Base-by-base conservation (phyloP, 176 grass and related monocot genomes). In the Guadua angustifolia region DNA sequence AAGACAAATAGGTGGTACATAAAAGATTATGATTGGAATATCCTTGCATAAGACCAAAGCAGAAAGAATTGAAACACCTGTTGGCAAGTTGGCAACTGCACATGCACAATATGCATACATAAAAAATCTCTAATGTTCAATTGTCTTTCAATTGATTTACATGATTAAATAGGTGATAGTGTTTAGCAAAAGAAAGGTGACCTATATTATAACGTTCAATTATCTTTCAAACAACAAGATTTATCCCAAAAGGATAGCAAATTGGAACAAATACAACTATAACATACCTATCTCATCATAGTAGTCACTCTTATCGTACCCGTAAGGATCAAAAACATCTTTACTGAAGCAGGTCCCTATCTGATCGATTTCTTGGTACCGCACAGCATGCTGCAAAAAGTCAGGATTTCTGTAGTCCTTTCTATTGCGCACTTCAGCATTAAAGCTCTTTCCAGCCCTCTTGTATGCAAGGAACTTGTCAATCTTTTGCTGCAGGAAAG, bases 301-400 rank as follows among this genome's bases (percentile, higher is more conserved):
- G 75, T 90, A 99, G 78, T 99, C 96, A 5, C 88, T 92, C 67
- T 88, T 94, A 76, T 99, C 93, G 1, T 89, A 95, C 40, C 93
- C 93, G 47, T 91, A 89, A 70, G 96, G 96, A 56, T 99, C 86
- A 69, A 99, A 99, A 69, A 99, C 96, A 79, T 95, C 93, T 85
- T 92, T 99, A 88, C 83, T 86, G 75, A 99, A 99, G 86, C 93
- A 95, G 43, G 91, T 90, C 65, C 96, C 96, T 71, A 95, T 95
- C 89, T 94, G 91, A 85, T 99, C 88, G 5, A 99, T 99, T 67
- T 95, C 96, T 88, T 99, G 96, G 66, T 99, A 99, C n/a, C 96
- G 87, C 80, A 95, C 93, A 77, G 96, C 93, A 90, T 99, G 91
- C 82, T 94, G 96, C 89, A 99, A 84, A 70, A 99, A 99, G 66